Evolutionary conservation across 352 stramenopile genomes (phyloP).

Genomic region (Globisporangium apiculatum): DNA sequence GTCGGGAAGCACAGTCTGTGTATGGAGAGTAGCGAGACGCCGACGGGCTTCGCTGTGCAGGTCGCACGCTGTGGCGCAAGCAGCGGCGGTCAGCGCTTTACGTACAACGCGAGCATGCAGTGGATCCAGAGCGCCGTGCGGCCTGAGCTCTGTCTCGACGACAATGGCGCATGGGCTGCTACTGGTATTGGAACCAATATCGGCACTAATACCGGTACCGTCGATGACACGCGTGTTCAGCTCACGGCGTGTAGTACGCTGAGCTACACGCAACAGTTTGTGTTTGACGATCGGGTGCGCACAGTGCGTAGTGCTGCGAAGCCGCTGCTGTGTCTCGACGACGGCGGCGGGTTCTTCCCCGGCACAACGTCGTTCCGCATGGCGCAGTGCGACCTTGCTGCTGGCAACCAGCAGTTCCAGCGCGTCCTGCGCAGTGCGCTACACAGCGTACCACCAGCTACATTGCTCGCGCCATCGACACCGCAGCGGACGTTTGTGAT

Average conservation of each 20-base stretch:
- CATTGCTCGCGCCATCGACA: background rate
- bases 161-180: conserved; percentile 2
- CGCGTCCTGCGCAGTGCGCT: background rate
- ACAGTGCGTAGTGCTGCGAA: conserved; percentile 3
- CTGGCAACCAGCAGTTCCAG: conserved; percentile 10
- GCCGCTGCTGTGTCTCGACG: conserved; percentile 6
- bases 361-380: conserved; percentile 3
- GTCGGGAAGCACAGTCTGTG: conserved; percentile 8
- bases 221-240: too few relatives aligned
- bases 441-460: background rate
- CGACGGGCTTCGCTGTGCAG: background rate
- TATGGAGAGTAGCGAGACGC: background rate
- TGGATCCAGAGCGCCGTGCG: conserved; percentile 4
- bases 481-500: conserved; percentile 3
- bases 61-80: background rate
- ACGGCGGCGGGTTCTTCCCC: conserved; percentile 4
- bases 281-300: conserved; percentile 4
- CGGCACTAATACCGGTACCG: too few relatives aligned
- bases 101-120: conserved; percentile 3
- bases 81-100: conserved; percentile 1
- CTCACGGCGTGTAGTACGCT: background rate
- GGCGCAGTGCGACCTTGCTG: background rate
- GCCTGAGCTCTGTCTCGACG: conserved; percentile 6
- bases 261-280: conserved; percentile 9
- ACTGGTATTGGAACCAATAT: background rate